phyloP scores from a whole-genome alignment of 257 asterid genomes.

The Solanum chiquidenum region DNA sequence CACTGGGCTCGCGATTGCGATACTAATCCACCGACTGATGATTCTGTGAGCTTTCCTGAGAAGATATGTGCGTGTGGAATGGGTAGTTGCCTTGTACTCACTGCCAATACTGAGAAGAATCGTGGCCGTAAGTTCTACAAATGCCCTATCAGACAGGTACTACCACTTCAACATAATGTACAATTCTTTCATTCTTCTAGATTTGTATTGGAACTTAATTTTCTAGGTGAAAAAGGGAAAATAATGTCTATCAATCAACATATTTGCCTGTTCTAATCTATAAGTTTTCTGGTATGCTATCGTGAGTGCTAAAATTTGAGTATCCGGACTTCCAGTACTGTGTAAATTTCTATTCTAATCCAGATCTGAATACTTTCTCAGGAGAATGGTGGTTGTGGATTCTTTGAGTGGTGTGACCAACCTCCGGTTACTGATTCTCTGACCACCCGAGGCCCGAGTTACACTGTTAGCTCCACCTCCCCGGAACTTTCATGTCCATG shows the following conservation, averaged over 20 bases:
- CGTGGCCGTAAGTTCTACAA: constrained; percentile 12
- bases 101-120: constrained; percentile 14
- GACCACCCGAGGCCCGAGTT: background rate
- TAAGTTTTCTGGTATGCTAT: background rate
- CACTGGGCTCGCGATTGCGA: constrained; percentile 13
- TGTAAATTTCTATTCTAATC: background rate
- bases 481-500: constrained; percentile 10
- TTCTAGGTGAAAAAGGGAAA: background rate
- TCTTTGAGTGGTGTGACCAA: constrained; percentile 14
- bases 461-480: background rate
- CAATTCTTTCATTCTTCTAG: background rate
- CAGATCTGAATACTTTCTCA: background rate
- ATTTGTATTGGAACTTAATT: background rate
- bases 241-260: background rate
- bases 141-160: constrained; percentile 12
- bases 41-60: background rate
- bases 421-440: background rate
- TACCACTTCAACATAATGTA: background rate
- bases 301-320: background rate
- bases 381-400: constrained; percentile 17
- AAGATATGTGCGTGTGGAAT: constrained; percentile 11
- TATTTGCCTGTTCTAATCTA: background rate
- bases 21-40: background rate
- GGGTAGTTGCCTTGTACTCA: constrained; percentile 1
- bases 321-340: background rate